Percentiles rank a stretch among this genome's conserved stretches.
These are phyloP conservation scores for Podila minutissima DNA, from an alignment of 192 early-diverging fungal genomes.

Conservation along the genomic window DNA sequence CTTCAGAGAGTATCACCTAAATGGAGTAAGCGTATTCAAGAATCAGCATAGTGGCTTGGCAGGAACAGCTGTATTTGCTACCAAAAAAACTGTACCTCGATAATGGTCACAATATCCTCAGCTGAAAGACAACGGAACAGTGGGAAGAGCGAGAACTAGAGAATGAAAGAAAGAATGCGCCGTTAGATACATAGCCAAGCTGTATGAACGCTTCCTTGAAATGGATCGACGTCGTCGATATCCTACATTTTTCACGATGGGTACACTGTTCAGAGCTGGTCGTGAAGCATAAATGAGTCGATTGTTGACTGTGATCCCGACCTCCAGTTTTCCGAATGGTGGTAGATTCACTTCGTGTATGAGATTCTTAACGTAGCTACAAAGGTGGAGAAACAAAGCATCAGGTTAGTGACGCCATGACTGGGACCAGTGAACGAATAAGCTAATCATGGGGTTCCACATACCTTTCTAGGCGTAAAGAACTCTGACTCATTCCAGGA, in stretches of 20 bases:
- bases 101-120: slow-evolving; percentile 68
- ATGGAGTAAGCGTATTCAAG: neutral
- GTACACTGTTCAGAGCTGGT: slow-evolving; percentile 81
- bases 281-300: slow-evolving; percentile 69
- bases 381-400: neutral
- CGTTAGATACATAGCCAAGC: neutral
- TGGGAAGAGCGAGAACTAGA: slow-evolving; percentile 81
- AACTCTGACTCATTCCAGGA: slow-evolving; percentile 38
- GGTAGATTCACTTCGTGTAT: slow-evolving; percentile 79
- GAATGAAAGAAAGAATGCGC: slow-evolving; percentile 1
- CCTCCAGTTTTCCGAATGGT: slow-evolving; percentile 83
- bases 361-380: slow-evolving; percentile 72
- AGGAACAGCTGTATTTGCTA: neutral
- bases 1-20: slow-evolving; percentile 68
- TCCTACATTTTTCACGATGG: slow-evolving; percentile 79
- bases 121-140: slow-evolving; percentile 75
- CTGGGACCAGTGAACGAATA: neutral
- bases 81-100: slow-evolving; percentile 64
- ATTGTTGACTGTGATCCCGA: slow-evolving; percentile 73
- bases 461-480: slow-evolving; percentile 68
- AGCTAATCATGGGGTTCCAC: neutral
- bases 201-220: neutral
- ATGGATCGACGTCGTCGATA: neutral
- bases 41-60: neutral
- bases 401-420: neutral